A percentile compares a stretch with the other conserved stretches of the same genome.
phyloP scores from a whole-genome alignment of 345 rosid genomes.

The Camelina hispida region DNA sequence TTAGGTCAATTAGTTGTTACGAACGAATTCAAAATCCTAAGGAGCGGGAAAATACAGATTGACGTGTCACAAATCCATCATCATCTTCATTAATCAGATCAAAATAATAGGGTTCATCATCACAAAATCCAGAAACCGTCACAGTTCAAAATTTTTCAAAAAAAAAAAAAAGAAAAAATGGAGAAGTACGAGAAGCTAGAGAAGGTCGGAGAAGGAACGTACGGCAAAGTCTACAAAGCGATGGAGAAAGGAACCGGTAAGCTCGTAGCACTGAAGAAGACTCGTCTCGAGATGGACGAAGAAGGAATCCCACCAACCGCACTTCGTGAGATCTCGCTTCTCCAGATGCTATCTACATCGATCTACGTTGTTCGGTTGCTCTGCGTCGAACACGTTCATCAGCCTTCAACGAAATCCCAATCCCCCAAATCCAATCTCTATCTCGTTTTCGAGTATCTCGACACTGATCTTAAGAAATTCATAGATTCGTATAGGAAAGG shows the following conservation, averaged over 20 bases:
- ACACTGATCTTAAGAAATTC: conserved; percentile 93
- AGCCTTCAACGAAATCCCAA: conserved; percentile 30
- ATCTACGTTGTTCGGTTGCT: conserved; percentile 91
- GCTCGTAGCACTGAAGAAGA: conserved; percentile 87
- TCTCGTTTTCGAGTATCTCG: conserved; percentile 88
- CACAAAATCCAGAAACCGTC: conserved; percentile 5
- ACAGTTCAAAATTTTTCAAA: neutral
- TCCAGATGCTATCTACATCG: conserved; percentile 88
- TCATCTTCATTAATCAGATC: conserved; percentile 8
- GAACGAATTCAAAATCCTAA: conserved; percentile 22
- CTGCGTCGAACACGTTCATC: conserved; percentile 76
- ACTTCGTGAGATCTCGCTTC: conserved; percentile 91
- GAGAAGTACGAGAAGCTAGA: conserved; percentile 97
- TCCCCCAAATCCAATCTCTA: conserved; percentile 71
- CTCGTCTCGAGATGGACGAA: conserved; percentile 95
- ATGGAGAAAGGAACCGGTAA: conserved; percentile 78
- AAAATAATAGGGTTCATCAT: neutral
- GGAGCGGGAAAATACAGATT: conserved; percentile 35
- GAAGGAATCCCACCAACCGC: conserved; percentile 98
- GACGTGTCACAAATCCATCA: conserved; percentile 29
- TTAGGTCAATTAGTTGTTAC: neutral
- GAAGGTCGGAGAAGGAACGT: conserved; percentile 97
- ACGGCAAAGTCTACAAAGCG: conserved; percentile 96
- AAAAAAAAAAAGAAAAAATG: conserved; percentile 49
- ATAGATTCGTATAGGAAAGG: conserved; percentile 82